Conservation (phyloP, 75 land plant species). For the Ceratopteris richardii region DNA sequence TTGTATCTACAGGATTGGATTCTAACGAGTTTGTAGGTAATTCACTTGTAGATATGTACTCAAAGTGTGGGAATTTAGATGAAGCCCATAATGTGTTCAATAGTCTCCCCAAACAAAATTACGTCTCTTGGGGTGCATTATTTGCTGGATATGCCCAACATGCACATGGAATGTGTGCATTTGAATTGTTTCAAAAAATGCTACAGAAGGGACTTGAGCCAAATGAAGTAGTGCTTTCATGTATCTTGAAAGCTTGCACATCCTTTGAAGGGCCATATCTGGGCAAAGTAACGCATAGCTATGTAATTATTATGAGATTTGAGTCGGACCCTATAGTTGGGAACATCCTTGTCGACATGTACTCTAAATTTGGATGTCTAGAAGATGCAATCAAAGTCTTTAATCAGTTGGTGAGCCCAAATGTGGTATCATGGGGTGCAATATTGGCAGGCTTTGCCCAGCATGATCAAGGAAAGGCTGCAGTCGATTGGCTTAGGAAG, state of each 20-base stretch:
- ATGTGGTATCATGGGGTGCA: slow-evolving; percentile 55
- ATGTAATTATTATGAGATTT: slow-evolving; percentile 20
- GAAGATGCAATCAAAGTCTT: slow-evolving; percentile 37
- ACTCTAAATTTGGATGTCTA: slow-evolving; percentile 43
- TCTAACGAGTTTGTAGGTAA: slow-evolving; percentile 22
- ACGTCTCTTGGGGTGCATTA: slow-evolving; percentile 49
- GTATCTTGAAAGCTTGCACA: slow-evolving; percentile 37
- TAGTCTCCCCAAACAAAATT: slow-evolving; percentile 26
- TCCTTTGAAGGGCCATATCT: slow-evolving; percentile 21
- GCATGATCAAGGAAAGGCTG: slow-evolving; percentile 37
- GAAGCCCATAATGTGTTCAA: slow-evolving; percentile 38
- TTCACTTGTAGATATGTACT: slow-evolving; percentile 65
- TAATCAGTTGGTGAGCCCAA: slow-evolving; percentile 21
- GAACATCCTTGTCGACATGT: slow-evolving; percentile 58
- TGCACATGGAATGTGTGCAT: slow-evolving; percentile 19
- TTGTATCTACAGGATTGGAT: slow-evolving; percentile 32
- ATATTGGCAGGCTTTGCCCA: slow-evolving; percentile 49
- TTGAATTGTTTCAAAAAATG: slow-evolving; percentile 48
- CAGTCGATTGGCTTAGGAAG: slow-evolving; percentile 28
- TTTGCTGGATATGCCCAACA: slow-evolving; percentile 37
- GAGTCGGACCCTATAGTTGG: slow-evolving; percentile 38
- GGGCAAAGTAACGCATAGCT: slow-evolving; percentile 45
- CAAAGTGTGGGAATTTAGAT: slow-evolving; percentile 44
- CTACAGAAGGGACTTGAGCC: slow-evolving; percentile 25
- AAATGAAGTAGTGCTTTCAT: slow-evolving; percentile 40